Evolutionary conservation across 176 grass and related monocot genomes (phyloP), one percentile per base, ranked within the genome.

Genomic region (Phyllostachys edulis): DNA sequence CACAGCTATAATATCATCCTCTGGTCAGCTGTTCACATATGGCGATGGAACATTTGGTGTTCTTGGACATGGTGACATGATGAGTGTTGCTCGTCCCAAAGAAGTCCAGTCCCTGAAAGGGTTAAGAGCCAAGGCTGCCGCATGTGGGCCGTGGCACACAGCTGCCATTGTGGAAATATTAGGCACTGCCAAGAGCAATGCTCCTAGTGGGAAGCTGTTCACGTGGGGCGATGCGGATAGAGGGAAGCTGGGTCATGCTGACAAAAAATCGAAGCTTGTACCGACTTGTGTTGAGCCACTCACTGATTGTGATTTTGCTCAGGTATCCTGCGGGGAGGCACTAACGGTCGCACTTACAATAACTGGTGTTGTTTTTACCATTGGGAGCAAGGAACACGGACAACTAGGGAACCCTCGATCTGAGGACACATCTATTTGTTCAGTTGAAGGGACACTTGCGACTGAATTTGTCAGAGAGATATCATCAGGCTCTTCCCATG

Each of bases 71-170:
- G 96, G 96, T n/a, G 76, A 94, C 85, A 82, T 75, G 0, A 26
- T 42, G 27, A 91, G 84, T 77, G 18, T 99, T 79, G 37, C 84
- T 79, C 90, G 36, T 6, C 96, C 93, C 5, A 99, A 91, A 89
- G 83, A 92, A 83, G 96, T 99, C 12, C 84, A 92, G 76, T 94
- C 91, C 65, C 87, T 99, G 15, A 96, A 93, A 84, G 96, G 96
- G 40, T 66, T 88, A 67, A 90, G 89, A 90, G 66, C 88, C 60
- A 96, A 96, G 85, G 93, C 84, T 6, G 84, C 92, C 8, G 90
- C 96, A 75, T 99, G 96, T 82, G 96, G 96, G 63, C 96, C 91
- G 75, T 99, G 93, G 93, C 96, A 96, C 78, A 96, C 93, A 54
- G 91, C 96, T 76, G 93, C 96, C 69, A 87, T 99, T 81, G 91